Percentiles rank a stretch among this genome's conserved stretches.
These are phyloP conservation scores for Irineochytrium annulatum DNA, from an alignment of 192 early-diverging fungal species.

Conservation along the genomic window DNA sequence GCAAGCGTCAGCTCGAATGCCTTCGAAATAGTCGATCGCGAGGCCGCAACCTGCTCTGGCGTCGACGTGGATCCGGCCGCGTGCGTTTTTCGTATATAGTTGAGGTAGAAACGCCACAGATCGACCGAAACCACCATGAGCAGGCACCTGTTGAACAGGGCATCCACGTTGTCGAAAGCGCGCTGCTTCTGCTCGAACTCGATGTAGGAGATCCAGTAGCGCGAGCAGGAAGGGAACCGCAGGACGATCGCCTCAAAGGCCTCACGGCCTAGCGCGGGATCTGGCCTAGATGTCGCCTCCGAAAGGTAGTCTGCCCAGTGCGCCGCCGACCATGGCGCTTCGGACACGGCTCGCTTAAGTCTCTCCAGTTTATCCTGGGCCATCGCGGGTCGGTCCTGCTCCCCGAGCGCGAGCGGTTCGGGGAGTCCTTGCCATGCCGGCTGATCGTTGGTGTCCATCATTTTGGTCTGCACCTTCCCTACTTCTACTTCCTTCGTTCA, in stretches of 20 bases:
- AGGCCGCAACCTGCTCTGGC: conserved; percentile 48
- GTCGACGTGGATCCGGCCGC: conserved; percentile 40
- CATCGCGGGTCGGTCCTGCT: no score
- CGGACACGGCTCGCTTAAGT: conserved; percentile 21
- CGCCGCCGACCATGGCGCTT: background rate
- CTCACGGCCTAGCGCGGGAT: background rate
- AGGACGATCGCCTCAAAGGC: background rate
- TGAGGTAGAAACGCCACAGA: conserved; percentile 84
- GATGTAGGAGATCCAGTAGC: conserved; percentile 72
- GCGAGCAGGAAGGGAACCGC: conserved; percentile 42
- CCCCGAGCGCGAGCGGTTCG: no score
- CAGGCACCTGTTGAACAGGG: conserved; percentile 80
- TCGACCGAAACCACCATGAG: conserved; percentile 79
- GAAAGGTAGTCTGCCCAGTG: background rate
- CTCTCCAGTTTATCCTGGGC: no score
- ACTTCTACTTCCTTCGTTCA: no score
- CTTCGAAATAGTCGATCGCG: conserved; percentile 66
- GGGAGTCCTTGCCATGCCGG: no score
- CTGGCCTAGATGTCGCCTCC: conserved; percentile 4
- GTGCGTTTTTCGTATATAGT: conserved; percentile 78
- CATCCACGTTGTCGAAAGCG: conserved; percentile 71
- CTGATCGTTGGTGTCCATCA: no score
- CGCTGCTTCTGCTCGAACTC: conserved; percentile 78
- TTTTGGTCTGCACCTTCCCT: no score
- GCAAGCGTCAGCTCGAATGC: conserved; percentile 86